These are phyloP conservation scores for Trichophyton simii DNA, from an alignment of 2,329 filamentous ascomycete species.

Conservation along the genomic window DNA sequence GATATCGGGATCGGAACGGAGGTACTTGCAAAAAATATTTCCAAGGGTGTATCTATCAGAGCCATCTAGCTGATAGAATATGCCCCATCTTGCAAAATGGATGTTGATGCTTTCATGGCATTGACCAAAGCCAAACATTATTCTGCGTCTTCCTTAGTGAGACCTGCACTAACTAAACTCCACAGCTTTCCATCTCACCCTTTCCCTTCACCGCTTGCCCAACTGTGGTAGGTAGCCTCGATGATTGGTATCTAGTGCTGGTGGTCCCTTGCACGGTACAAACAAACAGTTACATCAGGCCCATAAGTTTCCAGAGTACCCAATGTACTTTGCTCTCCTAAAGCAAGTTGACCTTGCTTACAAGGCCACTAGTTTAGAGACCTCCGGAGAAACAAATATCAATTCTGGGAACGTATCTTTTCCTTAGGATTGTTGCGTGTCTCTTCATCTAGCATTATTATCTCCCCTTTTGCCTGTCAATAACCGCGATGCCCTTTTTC, in stretches of 20 bases:
- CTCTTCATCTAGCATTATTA: background rate
- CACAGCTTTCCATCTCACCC: slow-evolving; percentile 4
- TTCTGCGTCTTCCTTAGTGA: slow-evolving; percentile 5
- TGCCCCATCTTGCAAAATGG: background rate
- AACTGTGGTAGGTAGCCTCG: slow-evolving; percentile 12
- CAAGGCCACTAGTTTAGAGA: slow-evolving; percentile 9
- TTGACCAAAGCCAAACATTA: background rate
- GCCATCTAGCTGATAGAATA: background rate
- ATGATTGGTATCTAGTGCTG: slow-evolving; percentile 9
- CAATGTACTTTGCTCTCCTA: background rate
- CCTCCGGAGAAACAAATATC: background rate
- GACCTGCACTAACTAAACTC: slow-evolving; percentile 9
- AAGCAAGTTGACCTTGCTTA: slow-evolving; percentile 10
- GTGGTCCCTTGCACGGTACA: slow-evolving; percentile 9
- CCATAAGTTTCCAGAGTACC: background rate
- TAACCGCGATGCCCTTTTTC: slow-evolving; percentile 11
- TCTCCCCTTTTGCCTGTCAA: slow-evolving; percentile 8
- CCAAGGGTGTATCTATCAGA: background rate
- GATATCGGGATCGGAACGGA: background rate
- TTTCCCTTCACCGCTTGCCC: slow-evolving; percentile 12
- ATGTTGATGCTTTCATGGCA: background rate
- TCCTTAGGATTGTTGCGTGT: background rate
- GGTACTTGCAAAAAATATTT: background rate
- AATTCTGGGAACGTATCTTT: background rate
- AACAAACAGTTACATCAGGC: slow-evolving; percentile 12